phyloP scores from a whole-genome alignment of 139 green algal genomes.

The Astrephomene gubernaculifera region DNA sequence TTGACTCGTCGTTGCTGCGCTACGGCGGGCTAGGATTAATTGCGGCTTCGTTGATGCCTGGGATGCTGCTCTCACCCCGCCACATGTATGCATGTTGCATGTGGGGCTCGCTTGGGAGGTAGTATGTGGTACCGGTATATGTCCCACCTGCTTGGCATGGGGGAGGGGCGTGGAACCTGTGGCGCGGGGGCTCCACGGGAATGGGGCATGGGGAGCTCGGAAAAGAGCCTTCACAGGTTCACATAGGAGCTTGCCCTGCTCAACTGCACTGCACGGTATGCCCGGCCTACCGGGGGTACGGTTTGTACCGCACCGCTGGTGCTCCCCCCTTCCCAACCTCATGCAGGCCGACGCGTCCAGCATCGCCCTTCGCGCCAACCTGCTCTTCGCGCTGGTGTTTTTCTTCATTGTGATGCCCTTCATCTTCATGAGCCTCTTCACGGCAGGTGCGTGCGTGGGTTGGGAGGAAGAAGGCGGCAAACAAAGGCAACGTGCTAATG shows the following conservation, averaged over 20 bases:
- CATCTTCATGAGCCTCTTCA: constrained; percentile 75
- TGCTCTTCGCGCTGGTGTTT: constrained; percentile 64
- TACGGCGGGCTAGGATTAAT: not conserved
- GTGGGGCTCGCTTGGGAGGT: too few relatives aligned
- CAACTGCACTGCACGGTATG: too few relatives aligned
- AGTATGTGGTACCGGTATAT: too few relatives aligned
- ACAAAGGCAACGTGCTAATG: not conserved
- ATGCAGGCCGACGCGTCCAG: constrained; percentile 8
- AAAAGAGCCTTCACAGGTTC: not conserved
- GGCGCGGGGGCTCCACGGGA: not conserved
- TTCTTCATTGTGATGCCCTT: constrained; percentile 80
- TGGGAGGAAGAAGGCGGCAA: not conserved
- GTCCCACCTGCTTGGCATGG: too few relatives aligned
- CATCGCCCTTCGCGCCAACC: constrained; percentile 45
- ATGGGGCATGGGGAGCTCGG: not conserved
- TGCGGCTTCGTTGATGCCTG: too few relatives aligned
- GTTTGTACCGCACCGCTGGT: not conserved
- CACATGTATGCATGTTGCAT: too few relatives aligned
- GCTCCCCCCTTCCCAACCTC: not conserved
- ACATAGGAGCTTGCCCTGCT: too few relatives aligned
- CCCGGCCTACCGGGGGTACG: not conserved
- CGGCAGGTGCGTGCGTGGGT: constrained; percentile 28
- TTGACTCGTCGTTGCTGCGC: not conserved
- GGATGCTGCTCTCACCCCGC: too few relatives aligned
- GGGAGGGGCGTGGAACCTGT: too few relatives aligned